These are phyloP conservation scores for Pigoraptor vietnamica DNA, from an alignment of 78 protist genomes.

Conservation along the genomic window DNA sequence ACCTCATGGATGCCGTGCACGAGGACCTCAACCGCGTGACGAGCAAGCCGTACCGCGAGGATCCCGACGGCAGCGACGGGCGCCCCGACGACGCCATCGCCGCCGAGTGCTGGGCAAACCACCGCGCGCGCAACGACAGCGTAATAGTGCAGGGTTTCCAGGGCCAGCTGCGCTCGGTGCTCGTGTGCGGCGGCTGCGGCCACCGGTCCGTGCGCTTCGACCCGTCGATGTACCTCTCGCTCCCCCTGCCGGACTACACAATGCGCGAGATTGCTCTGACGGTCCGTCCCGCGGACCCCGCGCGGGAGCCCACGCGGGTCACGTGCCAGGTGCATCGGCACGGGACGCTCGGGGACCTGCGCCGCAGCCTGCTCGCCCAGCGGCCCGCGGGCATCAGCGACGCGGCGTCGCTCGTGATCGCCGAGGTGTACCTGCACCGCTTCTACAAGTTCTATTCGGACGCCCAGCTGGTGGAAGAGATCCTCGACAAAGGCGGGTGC, in stretches of 20 bases:
- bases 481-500: neutral
- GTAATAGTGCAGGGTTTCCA: slow-evolving; percentile 44
- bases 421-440: neutral
- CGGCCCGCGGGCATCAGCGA: neutral
- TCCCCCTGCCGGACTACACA: slow-evolving; percentile 59
- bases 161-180: slow-evolving; percentile 45
- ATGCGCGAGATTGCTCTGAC: neutral
- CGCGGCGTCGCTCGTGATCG: neutral
- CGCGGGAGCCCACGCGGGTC: neutral
- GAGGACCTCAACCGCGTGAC: slow-evolving; percentile 76
- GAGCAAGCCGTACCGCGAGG: slow-evolving; percentile 31
- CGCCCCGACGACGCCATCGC: neutral
- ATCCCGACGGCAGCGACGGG: neutral
- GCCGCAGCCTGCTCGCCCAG: neutral
- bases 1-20: slow-evolving; percentile 47
- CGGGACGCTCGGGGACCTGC: neutral
- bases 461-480: neutral
- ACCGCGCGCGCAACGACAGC: neutral
- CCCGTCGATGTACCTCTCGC: slow-evolving; percentile 74
- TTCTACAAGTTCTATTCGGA: neutral
- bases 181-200: slow-evolving; percentile 44
- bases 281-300: neutral
- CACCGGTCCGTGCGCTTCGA: slow-evolving; percentile 55
- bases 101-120: neutral
- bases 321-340: neutral